A percentile compares a stretch with the other conserved stretches of the same genome.
Conservation (phyloP, 805 yeast species). For the Clavispora vitiphila region DNA sequence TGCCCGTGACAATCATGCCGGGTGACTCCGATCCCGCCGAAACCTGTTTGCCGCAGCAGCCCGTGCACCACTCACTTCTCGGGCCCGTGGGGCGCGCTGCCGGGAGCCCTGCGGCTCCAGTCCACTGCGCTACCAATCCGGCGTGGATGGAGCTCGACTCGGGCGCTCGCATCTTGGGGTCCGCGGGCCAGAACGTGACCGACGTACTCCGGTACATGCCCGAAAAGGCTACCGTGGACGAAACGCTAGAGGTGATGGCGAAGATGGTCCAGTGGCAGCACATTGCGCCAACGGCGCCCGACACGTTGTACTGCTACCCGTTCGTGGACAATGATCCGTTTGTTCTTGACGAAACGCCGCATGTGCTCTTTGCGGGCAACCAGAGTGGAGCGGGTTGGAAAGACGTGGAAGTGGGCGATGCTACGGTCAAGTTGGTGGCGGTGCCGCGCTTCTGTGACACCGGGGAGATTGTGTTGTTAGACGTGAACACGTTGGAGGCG, state of each 20-base stretch:
- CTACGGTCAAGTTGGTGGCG: conserved; percentile 48
- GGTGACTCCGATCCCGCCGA: conserved; percentile 87
- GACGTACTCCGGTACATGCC: conserved; percentile 69
- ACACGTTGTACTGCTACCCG: conserved; percentile 88
- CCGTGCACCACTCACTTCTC: conserved; percentile 76
- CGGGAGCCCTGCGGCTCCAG: conserved; percentile 30
- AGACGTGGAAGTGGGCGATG: conserved; percentile 25
- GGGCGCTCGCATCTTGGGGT: conserved; percentile 57
- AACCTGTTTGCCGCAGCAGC: conserved; percentile 80
- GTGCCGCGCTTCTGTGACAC: conserved; percentile 68
- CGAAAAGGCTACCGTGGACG: conserved; percentile 24
- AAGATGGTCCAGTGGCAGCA: conserved; percentile 78
- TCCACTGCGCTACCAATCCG: conserved; percentile 55
- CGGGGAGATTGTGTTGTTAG: conserved; percentile 60
- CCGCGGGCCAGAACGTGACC: conserved; percentile 79
- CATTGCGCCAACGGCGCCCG: conserved; percentile 92
- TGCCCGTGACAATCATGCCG: conserved; percentile 78
- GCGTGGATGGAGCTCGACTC: conserved; percentile 54
- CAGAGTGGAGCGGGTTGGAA: conserved; percentile 59
- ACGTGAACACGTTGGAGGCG: conserved; percentile 52
- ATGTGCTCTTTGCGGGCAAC: conserved; percentile 82
- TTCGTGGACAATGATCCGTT: conserved; percentile 76
- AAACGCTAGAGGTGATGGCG: conserved; percentile 40
- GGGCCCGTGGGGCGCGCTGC: conserved; percentile 39
- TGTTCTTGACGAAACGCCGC: conserved; percentile 72